A percentile compares a stretch with the other conserved stretches of the same genome.
phyloP scores from a whole-genome alignment of 2,329 filamentous ascomycete genomes.

The Chaetomium sp. region DNA sequence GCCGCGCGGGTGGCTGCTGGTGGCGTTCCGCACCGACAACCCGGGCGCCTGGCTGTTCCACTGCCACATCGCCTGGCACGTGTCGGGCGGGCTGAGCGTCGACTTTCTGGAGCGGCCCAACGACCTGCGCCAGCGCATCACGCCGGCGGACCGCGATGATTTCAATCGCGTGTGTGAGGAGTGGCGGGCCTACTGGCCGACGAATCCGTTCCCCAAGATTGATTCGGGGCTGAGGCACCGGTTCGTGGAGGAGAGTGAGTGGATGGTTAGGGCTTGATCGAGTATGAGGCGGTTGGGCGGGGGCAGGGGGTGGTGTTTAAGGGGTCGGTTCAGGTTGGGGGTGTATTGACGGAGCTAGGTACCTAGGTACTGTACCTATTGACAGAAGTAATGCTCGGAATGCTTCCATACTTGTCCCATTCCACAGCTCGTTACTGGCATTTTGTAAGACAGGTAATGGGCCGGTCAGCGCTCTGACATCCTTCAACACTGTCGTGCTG shows the following conservation, averaged over 20 bases:
- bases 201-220: slow-evolving; percentile 32
- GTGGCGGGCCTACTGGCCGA: slow-evolving; percentile 33
- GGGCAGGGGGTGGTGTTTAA: not conserved
- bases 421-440: too few relatives aligned
- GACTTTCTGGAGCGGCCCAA: slow-evolving; percentile 50
- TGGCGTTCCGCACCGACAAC: slow-evolving; percentile 54
- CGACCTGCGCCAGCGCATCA: slow-evolving; percentile 28
- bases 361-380: too few relatives aligned
- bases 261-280: slow-evolving; percentile 12
- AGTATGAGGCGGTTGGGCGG: not conserved
- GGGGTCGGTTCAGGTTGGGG: not conserved
- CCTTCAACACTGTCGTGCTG: too few relatives aligned
- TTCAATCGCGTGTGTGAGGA: slow-evolving; percentile 36
- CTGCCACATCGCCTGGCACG: slow-evolving; percentile 55
- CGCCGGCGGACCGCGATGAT: slow-evolving; percentile 24
- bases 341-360: not conserved
- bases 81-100: slow-evolving; percentile 51
- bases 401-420: too few relatives aligned
- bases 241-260: slow-evolving; percentile 34
- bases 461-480: too few relatives aligned
- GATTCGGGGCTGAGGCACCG: slow-evolving; percentile 32
- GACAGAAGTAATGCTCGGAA: too few relatives aligned
- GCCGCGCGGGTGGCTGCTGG: slow-evolving; percentile 48
- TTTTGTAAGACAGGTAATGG: too few relatives aligned
- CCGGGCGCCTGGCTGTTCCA: slow-evolving; percentile 54